phyloP scores from a whole-genome alignment of 2,329 filamentous ascomycete species.

The Aspergillus sp. region DNA sequence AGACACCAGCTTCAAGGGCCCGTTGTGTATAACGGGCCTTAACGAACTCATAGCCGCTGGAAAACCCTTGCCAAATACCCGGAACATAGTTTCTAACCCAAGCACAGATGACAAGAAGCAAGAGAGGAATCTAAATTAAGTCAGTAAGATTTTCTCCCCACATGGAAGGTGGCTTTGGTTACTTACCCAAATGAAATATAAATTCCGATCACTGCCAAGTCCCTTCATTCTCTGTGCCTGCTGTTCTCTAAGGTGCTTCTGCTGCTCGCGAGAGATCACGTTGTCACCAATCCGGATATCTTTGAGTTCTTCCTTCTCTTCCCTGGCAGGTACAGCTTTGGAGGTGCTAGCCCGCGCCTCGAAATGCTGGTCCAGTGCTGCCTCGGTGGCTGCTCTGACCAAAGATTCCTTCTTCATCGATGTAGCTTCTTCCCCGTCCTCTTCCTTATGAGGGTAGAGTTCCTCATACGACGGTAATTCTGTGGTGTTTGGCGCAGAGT shows the following conservation, averaged over 20 bases:
- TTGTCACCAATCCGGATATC: slow-evolving; percentile 40
- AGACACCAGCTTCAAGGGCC: slow-evolving; percentile 27
- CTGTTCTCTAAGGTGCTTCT: slow-evolving; percentile 43
- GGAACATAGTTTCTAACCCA: slow-evolving; percentile 42
- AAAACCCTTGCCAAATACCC: slow-evolving; percentile 35
- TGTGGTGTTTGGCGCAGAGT: slow-evolving; percentile 41
- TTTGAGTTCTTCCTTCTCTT: slow-evolving; percentile 31
- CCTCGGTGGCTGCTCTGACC: slow-evolving; percentile 39
- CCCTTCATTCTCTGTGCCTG: slow-evolving; percentile 46
- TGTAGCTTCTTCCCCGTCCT: slow-evolving; percentile 28
- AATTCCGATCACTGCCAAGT: slow-evolving; percentile 45
- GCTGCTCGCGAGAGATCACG: slow-evolving; percentile 40
- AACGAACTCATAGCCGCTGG: slow-evolving; percentile 34
- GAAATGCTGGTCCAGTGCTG: slow-evolving; percentile 42
- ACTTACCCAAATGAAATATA: slow-evolving; percentile 53
- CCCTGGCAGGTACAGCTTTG: slow-evolving; percentile 9
- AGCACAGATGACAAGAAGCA: slow-evolving; percentile 41
- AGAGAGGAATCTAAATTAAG: slow-evolving; percentile 39
- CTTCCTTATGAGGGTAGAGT: slow-evolving; percentile 56
- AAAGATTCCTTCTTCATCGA: slow-evolving; percentile 41
- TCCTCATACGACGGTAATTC: slow-evolving; percentile 75
- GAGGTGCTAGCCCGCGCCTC: slow-evolving; percentile 27
- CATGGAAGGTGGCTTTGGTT: not conserved
- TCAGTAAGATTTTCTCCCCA: slow-evolving; percentile 13
- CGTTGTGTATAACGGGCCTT: slow-evolving; percentile 30